Evolutionary conservation across 352 stramenopile species (phyloP).

Genomic region (Thraustotheca clavata): DNA sequence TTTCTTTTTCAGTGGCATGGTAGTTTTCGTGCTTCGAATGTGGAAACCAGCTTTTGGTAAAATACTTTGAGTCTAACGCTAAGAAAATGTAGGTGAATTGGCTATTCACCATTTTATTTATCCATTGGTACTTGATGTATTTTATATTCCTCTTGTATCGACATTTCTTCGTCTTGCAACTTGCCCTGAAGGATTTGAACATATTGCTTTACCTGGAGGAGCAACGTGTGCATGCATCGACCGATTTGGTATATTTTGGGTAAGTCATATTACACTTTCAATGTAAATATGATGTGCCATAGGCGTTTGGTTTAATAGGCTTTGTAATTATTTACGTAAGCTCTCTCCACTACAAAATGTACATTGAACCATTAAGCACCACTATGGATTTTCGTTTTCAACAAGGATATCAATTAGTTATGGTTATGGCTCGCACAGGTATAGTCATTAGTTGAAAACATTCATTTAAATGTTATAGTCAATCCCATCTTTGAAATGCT

Average conservation of each 20-base stretch:
- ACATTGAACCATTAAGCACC: slow-evolving; percentile 13
- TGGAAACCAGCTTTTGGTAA: not conserved
- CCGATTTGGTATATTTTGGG: slow-evolving; percentile 14
- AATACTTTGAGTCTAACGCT: not conserved
- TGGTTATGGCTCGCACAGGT: slow-evolving; percentile 17
- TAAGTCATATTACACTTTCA: not conserved
- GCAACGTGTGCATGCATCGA: slow-evolving; percentile 15
- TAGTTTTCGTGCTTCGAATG: not conserved
- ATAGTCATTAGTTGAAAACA: not conserved
- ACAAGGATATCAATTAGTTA: slow-evolving; percentile 18
- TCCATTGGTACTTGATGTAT: slow-evolving; percentile 9
- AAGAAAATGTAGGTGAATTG: not conserved
- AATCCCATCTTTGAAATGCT: not conserved
- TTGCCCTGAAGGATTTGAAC: slow-evolving; percentile 12
- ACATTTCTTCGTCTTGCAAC: slow-evolving; percentile 9
- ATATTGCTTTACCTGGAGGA: not conserved
- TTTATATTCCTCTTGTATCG: slow-evolving; percentile 9
- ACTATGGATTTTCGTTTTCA: slow-evolving; percentile 22
- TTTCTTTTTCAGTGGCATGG: not conserved
- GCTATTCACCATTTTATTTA: not conserved
- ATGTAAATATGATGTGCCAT: not conserved
- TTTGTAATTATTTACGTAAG: not conserved
- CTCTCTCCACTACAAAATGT: slow-evolving; percentile 18
- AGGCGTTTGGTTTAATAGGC: slow-evolving; percentile 1
- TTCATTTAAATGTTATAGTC: not conserved